Conservation (phyloP, 139 green algal species). For the Chlamydomonas asymmetrica region DNA sequence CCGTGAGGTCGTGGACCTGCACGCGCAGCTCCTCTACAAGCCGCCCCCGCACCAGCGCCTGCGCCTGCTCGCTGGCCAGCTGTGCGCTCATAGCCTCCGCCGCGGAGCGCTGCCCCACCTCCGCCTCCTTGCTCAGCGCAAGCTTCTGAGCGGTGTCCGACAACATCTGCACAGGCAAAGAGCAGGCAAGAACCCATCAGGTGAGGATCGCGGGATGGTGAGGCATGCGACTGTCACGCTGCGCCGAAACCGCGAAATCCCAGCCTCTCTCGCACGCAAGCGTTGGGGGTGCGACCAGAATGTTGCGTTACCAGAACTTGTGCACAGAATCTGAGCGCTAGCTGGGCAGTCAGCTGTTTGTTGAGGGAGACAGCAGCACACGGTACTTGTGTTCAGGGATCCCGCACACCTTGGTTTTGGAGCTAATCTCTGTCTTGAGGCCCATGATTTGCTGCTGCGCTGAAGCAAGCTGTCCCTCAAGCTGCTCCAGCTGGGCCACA, state of each 20-base stretch:
- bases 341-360: no score
- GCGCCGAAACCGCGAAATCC: no score
- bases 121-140: not conserved
- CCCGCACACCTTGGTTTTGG: constrained; percentile 14
- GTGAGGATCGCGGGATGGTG: not conserved
- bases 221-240: no score
- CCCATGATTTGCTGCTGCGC: not conserved
- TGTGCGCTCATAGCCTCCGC: constrained; percentile 22
- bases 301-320: no score
- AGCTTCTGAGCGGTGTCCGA: constrained; percentile 10
- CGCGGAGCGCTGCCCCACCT: constrained; percentile 20
- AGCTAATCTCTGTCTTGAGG: constrained; percentile 5
- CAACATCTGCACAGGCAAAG: not conserved
- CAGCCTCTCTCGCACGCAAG: no score
- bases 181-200: not conserved
- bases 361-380: no score
- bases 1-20: constrained; percentile 16
- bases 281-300: no score
- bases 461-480: constrained; percentile 8
- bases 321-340: no score
- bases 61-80: constrained; percentile 23
- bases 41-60: constrained; percentile 5
- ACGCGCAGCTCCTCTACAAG: constrained; percentile 12
- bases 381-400: no score
- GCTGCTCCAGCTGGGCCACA: constrained; percentile 3